Percentiles rank a stretch among this genome's conserved stretches.
These are phyloP conservation scores for Exidia glandulosa DNA, from an alignment of 768 basidiomycete genomes.

Conservation along the genomic window DNA sequence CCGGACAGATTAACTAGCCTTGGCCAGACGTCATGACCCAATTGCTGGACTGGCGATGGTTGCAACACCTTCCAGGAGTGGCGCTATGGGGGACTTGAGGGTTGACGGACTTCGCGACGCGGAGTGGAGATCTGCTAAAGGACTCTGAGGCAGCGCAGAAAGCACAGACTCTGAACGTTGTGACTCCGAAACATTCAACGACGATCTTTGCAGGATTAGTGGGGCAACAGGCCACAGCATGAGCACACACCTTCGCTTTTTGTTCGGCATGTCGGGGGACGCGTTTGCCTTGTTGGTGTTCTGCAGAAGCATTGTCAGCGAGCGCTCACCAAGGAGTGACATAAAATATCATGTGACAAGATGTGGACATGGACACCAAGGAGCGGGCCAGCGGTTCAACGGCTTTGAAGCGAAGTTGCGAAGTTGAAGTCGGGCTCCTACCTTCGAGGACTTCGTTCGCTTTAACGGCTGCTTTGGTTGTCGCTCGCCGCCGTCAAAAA, in stretches of 20 bases:
- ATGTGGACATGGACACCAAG: background rate
- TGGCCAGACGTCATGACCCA: background rate
- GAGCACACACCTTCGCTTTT: conserved; percentile 58
- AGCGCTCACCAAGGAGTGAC: background rate
- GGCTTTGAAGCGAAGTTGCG: background rate
- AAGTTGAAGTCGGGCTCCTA: conserved; percentile 19
- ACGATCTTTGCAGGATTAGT: background rate
- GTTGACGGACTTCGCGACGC: background rate
- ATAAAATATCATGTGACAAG: background rate
- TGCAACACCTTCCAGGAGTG: background rate
- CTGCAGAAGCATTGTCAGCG: conserved; percentile 26
- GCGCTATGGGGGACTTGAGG: background rate
- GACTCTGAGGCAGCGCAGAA: background rate
- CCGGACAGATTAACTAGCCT: background rate
- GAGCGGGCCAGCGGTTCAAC: background rate
- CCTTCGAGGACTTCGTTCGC: conserved; percentile 54
- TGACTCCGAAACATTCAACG: background rate
- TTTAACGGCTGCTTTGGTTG: conserved; percentile 61
- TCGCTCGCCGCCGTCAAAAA: conserved; percentile 73
- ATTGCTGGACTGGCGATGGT: background rate
- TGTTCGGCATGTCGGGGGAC: conserved; percentile 65
- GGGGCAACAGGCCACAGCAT: background rate
- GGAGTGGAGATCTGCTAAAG: background rate
- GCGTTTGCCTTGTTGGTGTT: conserved; percentile 47
- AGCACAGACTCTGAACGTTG: background rate